Base-by-base conservation (phyloP, 2,329 filamentous ascomycete genomes). In the Aspergillus persii region DNA sequence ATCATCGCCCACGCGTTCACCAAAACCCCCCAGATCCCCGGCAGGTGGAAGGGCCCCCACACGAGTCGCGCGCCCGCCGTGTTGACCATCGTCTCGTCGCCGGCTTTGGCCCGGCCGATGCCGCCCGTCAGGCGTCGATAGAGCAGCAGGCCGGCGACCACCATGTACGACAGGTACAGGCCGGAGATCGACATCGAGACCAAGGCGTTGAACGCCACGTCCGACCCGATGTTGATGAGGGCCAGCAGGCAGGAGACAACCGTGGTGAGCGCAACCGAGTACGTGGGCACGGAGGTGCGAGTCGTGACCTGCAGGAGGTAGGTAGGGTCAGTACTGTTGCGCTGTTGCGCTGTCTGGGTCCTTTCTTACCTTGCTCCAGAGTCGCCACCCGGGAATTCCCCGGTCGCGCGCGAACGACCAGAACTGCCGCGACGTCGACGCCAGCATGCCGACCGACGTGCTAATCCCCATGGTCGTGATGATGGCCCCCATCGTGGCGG, bases 391-490 rank as follows among this genome's bases (percentile, higher is more conserved):
- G 0, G 69, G 69, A 18, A 72, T 60, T 8, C 66, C 69, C 3
- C 66, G 61, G 44, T 72, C 66, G 30, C 69, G 58, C 12, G 69
- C 59, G 27, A 72, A 70, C 7, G 69, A 67, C 71, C 68, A 69
- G 53, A 70, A 66, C 54, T 69, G 66, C 27, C 68, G 79, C 71
- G 60, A 87, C 65, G 70, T 76, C 77, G 84, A 82, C 3, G 73
- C 73, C 3, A 76, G 60, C 61, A 73, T 69, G 39, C 71, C 72
- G 18, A 76, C 69, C 1, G 70, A 70, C 8, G 70, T 68, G 44
- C 68, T 71, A 12, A 71, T 63, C 15, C 68, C 69, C 27, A 74
- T 67, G 7, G 69, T 58, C 1, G 72, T 66, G 7, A 75, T 63
- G 29, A 73, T 66, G 4, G 63, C 63, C 5, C 57, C 62, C 53